Evolutionary conservation across 2,329 filamentous ascomycete genomes (phyloP), one percentile per base, ranked within the genome.

Genomic region (Xylariaceae sp.): DNA sequence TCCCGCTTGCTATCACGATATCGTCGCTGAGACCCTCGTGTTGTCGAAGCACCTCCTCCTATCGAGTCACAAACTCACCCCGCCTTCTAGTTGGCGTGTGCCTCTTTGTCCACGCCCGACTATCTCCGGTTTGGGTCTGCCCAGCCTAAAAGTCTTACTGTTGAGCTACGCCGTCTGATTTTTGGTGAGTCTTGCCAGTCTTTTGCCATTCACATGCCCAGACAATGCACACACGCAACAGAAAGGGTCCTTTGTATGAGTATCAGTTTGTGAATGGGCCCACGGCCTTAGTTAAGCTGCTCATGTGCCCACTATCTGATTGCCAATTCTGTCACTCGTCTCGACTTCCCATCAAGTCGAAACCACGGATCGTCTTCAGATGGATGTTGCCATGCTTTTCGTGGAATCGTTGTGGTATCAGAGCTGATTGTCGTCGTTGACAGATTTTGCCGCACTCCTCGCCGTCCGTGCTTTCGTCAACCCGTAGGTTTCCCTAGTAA

Each of bases 161-260:
- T 54, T 30, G 23, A 30, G 23, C 49, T 35, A 34, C 13, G 35
- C 8, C 13, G 34, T 54, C 48, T 8, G 47, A 30, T 35, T 9
- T 51, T 52, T n/a, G 39, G 61, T 58, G 50, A 60, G 39, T 60
- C 15, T 52, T 17, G 10, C 10, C 18, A 34, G 18, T 41, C 55
- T 37, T 51, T 37, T 41, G 17, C 17, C 47, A 23, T 44, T 37
- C 11, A 34, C 39, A 8, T 15, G n/a, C 35, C 47, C 34, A n/a
- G 2, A 18, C 41, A 5, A 17, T 47, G 41, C 30, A 30, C 8
- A 18, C 49, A 37, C 13, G 30, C 23, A 30, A 30, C 23, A 30
- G 23, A 30, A 30, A 30, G 23, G 41, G 2, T 10, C 45, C 30
- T n/a, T 30, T 30, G 23, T 30, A 30, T 30, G 23, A 10, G 37